Percentiles rank a stretch among this genome's conserved stretches.
phyloP scores from a whole-genome alignment of 2,329 filamentous ascomycete genomes.

The Sordariomycetes sp. region DNA sequence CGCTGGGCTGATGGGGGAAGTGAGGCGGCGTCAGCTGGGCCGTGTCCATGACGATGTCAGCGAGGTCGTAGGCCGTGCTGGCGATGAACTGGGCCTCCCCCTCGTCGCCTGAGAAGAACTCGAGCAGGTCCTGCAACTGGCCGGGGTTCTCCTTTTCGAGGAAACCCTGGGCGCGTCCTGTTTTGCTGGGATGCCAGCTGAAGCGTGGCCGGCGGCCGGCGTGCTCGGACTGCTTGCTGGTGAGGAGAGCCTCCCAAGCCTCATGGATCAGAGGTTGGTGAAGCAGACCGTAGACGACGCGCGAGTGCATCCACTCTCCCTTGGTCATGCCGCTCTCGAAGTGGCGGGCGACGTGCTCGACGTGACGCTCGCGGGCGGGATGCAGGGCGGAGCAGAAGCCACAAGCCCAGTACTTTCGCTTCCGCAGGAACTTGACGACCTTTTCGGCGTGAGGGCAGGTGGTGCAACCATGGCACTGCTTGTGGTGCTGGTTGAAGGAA shows the following conservation, averaged over 20 bases:
- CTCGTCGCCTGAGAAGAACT: constrained; percentile 52
- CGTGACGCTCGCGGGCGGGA: constrained; percentile 55
- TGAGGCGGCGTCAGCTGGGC: constrained; percentile 19
- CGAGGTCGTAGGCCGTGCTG: constrained; percentile 48
- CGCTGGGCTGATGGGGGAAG: constrained; percentile 16
- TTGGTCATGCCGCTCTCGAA: constrained; percentile 56
- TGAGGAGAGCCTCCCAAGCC: constrained; percentile 50
- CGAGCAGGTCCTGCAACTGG: constrained; percentile 54
- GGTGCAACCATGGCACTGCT: constrained; percentile 54
- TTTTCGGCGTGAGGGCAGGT: constrained; percentile 57
- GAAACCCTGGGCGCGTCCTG: constrained; percentile 46
- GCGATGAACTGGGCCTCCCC: constrained; percentile 49
- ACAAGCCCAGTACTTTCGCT: constrained; percentile 60
- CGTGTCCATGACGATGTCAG: constrained; percentile 32
- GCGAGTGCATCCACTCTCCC: constrained; percentile 59
- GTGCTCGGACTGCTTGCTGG: constrained; percentile 45
- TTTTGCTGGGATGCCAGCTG: constrained; percentile 50
- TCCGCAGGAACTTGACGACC: constrained; percentile 52
- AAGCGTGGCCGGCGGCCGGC: constrained; percentile 46
- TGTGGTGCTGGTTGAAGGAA: constrained; percentile 60
- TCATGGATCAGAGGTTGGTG: constrained; percentile 54
- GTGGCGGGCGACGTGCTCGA: constrained; percentile 59
- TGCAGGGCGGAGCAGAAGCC: constrained; percentile 58
- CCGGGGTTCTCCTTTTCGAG: constrained; percentile 54
- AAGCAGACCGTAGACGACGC: constrained; percentile 58